Evolutionary conservation across 2,329 filamentous ascomycete genomes (phyloP).

Genomic region (Diaporthe australafricana): DNA sequence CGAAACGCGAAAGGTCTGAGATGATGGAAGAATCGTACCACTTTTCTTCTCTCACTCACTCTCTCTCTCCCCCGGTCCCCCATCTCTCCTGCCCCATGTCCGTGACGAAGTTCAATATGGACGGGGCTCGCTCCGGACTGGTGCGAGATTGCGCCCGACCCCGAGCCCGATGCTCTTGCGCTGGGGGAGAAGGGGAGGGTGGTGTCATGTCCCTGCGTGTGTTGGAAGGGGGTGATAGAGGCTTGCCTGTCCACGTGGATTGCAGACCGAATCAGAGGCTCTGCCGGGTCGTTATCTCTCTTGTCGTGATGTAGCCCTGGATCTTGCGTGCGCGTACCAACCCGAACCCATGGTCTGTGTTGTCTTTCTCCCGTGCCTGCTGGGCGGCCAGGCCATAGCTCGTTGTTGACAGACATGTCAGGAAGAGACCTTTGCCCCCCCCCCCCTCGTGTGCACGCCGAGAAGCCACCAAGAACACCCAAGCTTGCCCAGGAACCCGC

Average conservation of each 20-base stretch:
- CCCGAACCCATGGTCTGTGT: constrained; percentile 15
- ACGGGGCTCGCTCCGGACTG: background rate
- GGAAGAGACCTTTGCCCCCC: background rate
- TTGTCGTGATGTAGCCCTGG: background rate
- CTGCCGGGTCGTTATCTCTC: background rate
- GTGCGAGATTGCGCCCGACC: too few relatives aligned
- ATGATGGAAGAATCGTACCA: constrained; percentile 8
- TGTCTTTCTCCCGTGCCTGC: background rate
- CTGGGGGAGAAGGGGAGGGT: too few relatives aligned
- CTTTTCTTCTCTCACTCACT: too few relatives aligned
- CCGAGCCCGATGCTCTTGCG: too few relatives aligned
- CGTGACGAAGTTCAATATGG: background rate
- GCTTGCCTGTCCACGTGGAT: background rate
- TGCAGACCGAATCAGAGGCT: background rate
- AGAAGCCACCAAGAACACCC: constrained; percentile 13
- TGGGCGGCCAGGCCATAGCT: background rate
- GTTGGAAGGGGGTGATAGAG: background rate
- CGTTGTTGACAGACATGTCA: background rate
- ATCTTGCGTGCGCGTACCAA: background rate
- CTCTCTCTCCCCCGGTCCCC: background rate
- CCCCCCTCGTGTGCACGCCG: background rate
- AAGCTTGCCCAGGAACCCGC: background rate
- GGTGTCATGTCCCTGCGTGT: background rate
- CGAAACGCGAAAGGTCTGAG: constrained; percentile 25
- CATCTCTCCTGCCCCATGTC: background rate